Conservation (phyloP, 176 grass and related monocot species). For the Musa troglodytarum region DNA sequence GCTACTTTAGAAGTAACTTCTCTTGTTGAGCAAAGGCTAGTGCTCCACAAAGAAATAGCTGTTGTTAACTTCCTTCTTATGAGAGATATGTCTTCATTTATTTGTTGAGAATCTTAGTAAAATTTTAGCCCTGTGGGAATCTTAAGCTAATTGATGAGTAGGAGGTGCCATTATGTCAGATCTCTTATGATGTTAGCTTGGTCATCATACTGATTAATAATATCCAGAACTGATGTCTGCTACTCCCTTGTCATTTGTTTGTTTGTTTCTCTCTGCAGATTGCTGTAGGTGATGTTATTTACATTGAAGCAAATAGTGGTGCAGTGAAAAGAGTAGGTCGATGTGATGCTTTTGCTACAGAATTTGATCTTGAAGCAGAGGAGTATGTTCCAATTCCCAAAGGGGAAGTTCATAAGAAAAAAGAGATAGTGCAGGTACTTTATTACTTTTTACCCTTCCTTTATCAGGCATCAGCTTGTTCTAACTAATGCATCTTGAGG, state of each 20-base stretch:
- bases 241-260: neutral
- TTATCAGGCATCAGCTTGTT: neutral
- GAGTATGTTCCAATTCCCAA: constrained; percentile 99
- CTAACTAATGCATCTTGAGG: neutral
- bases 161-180: no score
- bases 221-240: no score
- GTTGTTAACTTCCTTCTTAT: no score
- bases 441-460: neutral
- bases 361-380: constrained; percentile 96
- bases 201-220: no score
- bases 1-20: no score
- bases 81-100: no score
- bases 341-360: constrained; percentile 98
- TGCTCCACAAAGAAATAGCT: no score
- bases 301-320: constrained; percentile 92
- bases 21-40: no score
- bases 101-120: no score
- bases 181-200: no score
- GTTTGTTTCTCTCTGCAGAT: constrained; percentile 31
- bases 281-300: constrained; percentile 92
- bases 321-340: constrained; percentile 98
- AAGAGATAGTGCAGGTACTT: constrained; percentile 91
- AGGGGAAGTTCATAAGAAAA: constrained; percentile 97
- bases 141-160: no score
- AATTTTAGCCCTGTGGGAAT: no score